Evolutionary conservation across 257 asterid genomes (phyloP).

Genomic region (Salvia hispanica): DNA sequence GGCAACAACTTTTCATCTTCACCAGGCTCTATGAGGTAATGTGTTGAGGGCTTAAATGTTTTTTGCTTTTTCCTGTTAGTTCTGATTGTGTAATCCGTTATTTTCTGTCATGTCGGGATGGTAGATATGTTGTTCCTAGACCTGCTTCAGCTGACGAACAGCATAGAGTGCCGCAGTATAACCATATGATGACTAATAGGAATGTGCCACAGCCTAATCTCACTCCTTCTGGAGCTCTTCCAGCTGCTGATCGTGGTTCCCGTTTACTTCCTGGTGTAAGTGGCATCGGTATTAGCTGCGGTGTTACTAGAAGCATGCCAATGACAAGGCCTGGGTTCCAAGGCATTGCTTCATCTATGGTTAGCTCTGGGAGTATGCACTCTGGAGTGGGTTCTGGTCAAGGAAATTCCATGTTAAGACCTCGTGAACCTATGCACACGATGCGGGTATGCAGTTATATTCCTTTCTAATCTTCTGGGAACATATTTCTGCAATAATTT

Average conservation of each 20-base stretch:
- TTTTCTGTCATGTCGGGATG: conserved; percentile 56
- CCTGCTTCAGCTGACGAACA: conserved; percentile 77
- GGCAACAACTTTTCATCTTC: conserved; percentile 68
- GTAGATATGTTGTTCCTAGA: conserved; percentile 66
- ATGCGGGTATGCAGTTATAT: conserved; percentile 54
- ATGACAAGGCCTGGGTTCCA: conserved; percentile 76
- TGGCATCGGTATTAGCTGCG: conserved; percentile 54
- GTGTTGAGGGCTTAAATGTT: conserved; percentile 27
- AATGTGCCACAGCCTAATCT: conserved; percentile 52
- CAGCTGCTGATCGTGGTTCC: conserved; percentile 72
- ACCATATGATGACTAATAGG: conserved; percentile 66
- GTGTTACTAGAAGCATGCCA: conserved; percentile 68
- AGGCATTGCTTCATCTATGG: conserved; percentile 63
- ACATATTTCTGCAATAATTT: too few species aligned
- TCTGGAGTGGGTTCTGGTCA: conserved; percentile 70
- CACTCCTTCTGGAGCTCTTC: conserved; percentile 65
- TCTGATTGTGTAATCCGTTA: conserved; percentile 7
- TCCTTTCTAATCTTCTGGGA: conserved; percentile 17
- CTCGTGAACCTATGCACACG: conserved; percentile 71
- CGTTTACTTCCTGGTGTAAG: conserved; percentile 65
- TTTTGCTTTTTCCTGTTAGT: conserved; percentile 20
- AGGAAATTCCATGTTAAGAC: conserved; percentile 63
- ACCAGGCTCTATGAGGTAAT: conserved; percentile 71
- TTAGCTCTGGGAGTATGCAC: conserved; percentile 71
- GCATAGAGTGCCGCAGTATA: conserved; percentile 78